Conservation (phyloP, 2,329 filamentous ascomycete species). For the Sarocladium strictum region DNA sequence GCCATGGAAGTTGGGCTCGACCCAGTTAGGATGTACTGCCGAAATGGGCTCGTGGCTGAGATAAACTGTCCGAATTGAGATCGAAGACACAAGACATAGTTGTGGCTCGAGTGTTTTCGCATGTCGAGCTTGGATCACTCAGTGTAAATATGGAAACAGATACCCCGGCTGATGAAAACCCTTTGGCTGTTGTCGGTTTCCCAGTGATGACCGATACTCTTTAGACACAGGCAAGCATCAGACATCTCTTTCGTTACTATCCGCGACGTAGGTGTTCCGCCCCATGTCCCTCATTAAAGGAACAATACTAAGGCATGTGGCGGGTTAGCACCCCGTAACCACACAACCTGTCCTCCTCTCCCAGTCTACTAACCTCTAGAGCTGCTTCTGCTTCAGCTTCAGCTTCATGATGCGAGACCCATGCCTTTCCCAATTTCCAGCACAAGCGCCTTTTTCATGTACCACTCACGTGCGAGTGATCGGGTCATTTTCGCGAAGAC, state of each 20-base stretch:
- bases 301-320: conserved; percentile 16
- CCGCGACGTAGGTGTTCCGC: neutral
- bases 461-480: conserved; percentile 71
- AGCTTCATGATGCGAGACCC: conserved; percentile 44
- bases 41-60: neutral
- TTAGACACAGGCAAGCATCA: neutral
- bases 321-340: conserved; percentile 8
- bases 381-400: neutral
- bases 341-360: neutral
- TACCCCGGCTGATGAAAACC: neutral
- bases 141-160: neutral
- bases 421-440: conserved; percentile 73
- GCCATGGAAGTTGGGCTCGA: too few relatives aligned
- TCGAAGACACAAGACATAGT: neutral
- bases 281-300: neutral
- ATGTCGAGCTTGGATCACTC: neutral
- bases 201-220: neutral
- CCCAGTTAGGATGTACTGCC: neutral
- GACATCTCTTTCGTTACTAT: neutral
- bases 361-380: too few relatives aligned
- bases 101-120: conserved; percentile 1
- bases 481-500: conserved; percentile 75
- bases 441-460: conserved; percentile 74
- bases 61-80: neutral
- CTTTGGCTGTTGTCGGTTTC: neutral